Evolutionary conservation across 352 stramenopile species (phyloP), one percentile per base, ranked within the genome.

Genomic region (Phytophthora ramorum): DNA sequence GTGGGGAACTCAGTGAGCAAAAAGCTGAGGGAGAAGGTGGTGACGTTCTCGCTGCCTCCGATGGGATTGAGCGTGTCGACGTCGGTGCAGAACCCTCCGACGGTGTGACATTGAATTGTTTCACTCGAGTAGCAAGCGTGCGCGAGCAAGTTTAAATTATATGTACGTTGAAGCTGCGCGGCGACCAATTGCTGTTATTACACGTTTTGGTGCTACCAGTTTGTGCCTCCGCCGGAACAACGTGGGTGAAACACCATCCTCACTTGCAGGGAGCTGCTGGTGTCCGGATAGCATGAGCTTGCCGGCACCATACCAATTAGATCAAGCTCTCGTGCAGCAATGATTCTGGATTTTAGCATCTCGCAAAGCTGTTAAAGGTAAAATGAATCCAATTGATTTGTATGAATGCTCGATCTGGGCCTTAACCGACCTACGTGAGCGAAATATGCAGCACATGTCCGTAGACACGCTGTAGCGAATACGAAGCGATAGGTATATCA

Each of bases 1-100:
- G 79, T 86, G 45, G 81, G 85, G 40, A 79, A 67, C 32, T 71
- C 69, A 30, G 70, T 93, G n/a, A 75, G 80, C 64, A 90, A 90
- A 66, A 90, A 86, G 58, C 61, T 93, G 37, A 72, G 78, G 28
- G 78, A 84, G 34, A 83, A 83, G 40, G 80, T 79, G 0, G 78
- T 93, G 7, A 85, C 79, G 5, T 90, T 93, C 57, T 93, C 85
- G 17, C 54, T 93, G 58, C 85, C 85, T 40, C 85, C 83, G 16
- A 89, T 92, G 78, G 75, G 74, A 1, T 53, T 91, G 3, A 90
- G 72, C 56, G 81, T 92, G 35, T 73, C 81, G n/a, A 87, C 79
- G 16, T 81, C 82, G 22, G 71, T 87, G 26, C 73, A 85, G 53
- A 79, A 86, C 40, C 71, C 78, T 19, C 69, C 72, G 13, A 74